phyloP scores from a whole-genome alignment of 148 eudicot species.

The Hydrangea macrophylla region DNA sequence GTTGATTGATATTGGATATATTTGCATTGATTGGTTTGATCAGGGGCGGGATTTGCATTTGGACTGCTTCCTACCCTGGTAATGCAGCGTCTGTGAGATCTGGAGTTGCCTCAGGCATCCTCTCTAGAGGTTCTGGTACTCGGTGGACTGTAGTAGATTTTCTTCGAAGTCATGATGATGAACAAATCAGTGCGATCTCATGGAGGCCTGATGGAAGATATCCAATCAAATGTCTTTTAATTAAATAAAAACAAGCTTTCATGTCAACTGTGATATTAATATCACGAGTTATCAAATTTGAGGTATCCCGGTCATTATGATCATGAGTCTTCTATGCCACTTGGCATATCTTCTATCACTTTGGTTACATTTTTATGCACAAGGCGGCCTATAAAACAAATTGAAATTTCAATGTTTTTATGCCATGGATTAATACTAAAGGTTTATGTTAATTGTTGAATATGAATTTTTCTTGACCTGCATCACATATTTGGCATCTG shows the following conservation, averaged over 20 bases:
- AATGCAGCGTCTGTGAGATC: slow-evolving; percentile 87
- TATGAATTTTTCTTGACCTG: slow-evolving; percentile 54
- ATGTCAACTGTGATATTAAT: neutral
- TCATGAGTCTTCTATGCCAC: neutral
- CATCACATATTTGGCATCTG: slow-evolving; percentile 86
- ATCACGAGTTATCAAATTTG: neutral
- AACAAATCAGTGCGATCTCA: slow-evolving; percentile 83
- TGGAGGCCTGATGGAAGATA: slow-evolving; percentile 99
- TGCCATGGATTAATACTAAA: neutral
- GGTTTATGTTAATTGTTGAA: slow-evolving; percentile 6
- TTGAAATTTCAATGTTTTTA: neutral
- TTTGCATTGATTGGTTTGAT: slow-evolving; percentile 14
- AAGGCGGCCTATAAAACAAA: neutral
- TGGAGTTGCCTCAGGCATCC: slow-evolving; percentile 69
- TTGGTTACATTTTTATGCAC: neutral
- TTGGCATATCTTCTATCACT: neutral
- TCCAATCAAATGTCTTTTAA: slow-evolving; percentile 35
- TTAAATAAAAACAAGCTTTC: neutral
- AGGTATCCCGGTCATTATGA: neutral
- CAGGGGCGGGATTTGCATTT: slow-evolving; percentile 96
- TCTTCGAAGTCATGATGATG: slow-evolving; percentile 66
- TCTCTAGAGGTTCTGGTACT: slow-evolving; percentile 69
- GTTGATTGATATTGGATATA: neutral
- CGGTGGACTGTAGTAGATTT: slow-evolving; percentile 94
- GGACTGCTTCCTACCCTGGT: slow-evolving; percentile 96